These are phyloP conservation scores for Globisporangium viniferum DNA, from an alignment of 352 stramenopile genomes.

Conservation along the genomic window DNA sequence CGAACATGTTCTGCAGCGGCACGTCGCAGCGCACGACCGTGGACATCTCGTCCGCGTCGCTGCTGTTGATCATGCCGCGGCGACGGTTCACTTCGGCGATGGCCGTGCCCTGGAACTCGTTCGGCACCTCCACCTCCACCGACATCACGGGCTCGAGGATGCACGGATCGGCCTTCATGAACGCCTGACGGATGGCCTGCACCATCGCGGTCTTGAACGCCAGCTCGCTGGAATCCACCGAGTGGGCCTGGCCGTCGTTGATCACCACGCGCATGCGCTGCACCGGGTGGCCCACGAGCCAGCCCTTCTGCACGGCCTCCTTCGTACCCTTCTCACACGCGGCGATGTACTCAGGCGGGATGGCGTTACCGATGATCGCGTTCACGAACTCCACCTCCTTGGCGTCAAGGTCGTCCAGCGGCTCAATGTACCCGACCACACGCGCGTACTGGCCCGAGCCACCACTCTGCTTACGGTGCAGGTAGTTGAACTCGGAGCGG, in stretches of 20 bases:
- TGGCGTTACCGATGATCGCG: conserved; percentile 97
- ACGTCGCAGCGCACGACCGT: conserved; percentile 93
- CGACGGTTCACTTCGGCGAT: conserved; percentile 93
- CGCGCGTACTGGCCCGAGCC: conserved; percentile 96
- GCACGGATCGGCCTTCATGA: conserved; percentile 90
- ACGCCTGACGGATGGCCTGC: conserved; percentile 93
- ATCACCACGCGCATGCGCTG: conserved; percentile 82
- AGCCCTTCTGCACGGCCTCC: conserved; percentile 95
- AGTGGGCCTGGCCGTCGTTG: conserved; percentile 93
- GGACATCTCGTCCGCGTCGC: conserved; percentile 93
- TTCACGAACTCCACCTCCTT: conserved; percentile 96
- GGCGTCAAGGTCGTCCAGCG: conserved; percentile 82
- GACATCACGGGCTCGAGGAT: conserved; percentile 97
- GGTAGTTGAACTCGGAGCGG: conserved; percentile 96
- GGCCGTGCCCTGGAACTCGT: conserved; percentile 95
- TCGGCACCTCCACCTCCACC: conserved; percentile 92
- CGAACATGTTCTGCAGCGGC: conserved; percentile 98
- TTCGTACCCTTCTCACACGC: conserved; percentile 97
- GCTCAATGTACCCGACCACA: conserved; percentile 98
- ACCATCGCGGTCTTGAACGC: conserved; percentile 97
- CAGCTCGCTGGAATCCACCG: conserved; percentile 98
- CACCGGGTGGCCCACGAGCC: conserved; percentile 96
- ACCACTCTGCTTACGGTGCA: conserved; percentile 99
- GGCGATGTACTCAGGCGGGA: conserved; percentile 98
- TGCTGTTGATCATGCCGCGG: conserved; percentile 95